phyloP scores from a whole-genome alignment of 441 rosid genomes.

The Pelargonium myrrhifolium region DNA sequence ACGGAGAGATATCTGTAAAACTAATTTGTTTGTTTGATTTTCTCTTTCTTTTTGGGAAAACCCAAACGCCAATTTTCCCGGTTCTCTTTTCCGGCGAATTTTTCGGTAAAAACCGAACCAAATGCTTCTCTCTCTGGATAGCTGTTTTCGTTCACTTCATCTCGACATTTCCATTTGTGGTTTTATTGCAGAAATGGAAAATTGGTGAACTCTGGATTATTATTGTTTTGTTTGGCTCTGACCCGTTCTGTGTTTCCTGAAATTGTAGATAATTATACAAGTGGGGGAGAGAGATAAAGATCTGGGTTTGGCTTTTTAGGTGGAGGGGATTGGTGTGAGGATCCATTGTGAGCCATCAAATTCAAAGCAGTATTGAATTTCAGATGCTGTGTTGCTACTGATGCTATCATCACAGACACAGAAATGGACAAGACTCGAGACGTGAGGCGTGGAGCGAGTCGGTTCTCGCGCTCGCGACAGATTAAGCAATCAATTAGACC shows the following conservation, averaged over 20 bases:
- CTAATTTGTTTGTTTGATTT: constrained; percentile 12
- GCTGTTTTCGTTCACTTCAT: background rate
- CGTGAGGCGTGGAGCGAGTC: constrained; percentile 49
- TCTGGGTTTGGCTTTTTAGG: constrained; percentile 24
- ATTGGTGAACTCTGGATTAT: constrained; percentile 5
- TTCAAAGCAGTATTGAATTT: constrained; percentile 21
- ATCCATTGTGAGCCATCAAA: constrained; percentile 20
- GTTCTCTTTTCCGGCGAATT: constrained; percentile 17
- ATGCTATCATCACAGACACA: constrained; percentile 22
- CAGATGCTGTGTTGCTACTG: constrained; percentile 10
- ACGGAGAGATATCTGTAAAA: constrained; percentile 23
- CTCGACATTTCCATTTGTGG: background rate
- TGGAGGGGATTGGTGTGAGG: constrained; percentile 15
- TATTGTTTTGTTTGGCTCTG: background rate
- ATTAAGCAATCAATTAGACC: constrained; percentile 40
- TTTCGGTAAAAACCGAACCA: constrained; percentile 14
- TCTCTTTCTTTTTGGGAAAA: constrained; percentile 18
- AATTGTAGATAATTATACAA: constrained; percentile 13
- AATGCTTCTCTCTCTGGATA: background rate
- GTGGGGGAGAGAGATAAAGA: constrained; percentile 21
- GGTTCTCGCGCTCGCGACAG: constrained; percentile 34
- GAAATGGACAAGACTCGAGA: constrained; percentile 56
- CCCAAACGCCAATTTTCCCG: constrained; percentile 25
- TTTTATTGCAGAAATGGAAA: constrained; percentile 7
- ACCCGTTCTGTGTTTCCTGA: background rate